Conservation (phyloP, 73 alveolate species). For the Stentor coeruleus region DNA sequence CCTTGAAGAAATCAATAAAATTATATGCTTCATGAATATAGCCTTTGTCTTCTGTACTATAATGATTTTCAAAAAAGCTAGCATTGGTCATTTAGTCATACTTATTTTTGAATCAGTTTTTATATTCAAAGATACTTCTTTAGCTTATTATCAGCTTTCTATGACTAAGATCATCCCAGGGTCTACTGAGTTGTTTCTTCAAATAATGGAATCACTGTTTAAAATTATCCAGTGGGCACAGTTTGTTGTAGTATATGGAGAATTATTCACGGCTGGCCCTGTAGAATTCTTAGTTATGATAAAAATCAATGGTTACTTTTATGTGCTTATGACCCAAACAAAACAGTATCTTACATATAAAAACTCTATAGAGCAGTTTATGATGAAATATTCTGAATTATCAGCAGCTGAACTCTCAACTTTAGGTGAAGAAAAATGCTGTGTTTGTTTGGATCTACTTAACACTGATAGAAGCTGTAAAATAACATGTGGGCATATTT, state of each 20-base stretch:
- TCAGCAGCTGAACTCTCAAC: not conserved
- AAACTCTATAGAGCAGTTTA: not conserved
- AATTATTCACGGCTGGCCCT: not conserved
- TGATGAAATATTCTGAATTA: not conserved
- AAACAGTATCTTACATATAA: not conserved
- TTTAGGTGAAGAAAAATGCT: slow-evolving; percentile 20
- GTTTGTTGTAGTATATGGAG: not conserved
- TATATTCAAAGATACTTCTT: not conserved
- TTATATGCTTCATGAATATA: not conserved
- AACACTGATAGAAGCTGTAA: not conserved
- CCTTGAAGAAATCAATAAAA: not conserved
- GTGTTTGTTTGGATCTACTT: slow-evolving; percentile 11
- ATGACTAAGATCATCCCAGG: not conserved
- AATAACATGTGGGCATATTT: slow-evolving; percentile 19
- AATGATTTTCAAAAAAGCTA: not conserved
- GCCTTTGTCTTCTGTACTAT: too few relatives aligned
- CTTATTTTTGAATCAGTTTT: not conserved
- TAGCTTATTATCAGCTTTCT: slow-evolving; percentile 8
- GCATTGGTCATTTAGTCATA: not conserved
- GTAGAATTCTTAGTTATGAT: slow-evolving; percentile 7
- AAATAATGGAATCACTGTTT: not conserved
- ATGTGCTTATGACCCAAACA: not conserved
- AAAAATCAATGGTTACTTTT: not conserved
- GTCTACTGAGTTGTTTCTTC: not conserved
- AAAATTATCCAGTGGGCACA: not conserved